phyloP scores from a whole-genome alignment of 2,329 filamentous ascomycete species.

The Xylogone sp. region DNA sequence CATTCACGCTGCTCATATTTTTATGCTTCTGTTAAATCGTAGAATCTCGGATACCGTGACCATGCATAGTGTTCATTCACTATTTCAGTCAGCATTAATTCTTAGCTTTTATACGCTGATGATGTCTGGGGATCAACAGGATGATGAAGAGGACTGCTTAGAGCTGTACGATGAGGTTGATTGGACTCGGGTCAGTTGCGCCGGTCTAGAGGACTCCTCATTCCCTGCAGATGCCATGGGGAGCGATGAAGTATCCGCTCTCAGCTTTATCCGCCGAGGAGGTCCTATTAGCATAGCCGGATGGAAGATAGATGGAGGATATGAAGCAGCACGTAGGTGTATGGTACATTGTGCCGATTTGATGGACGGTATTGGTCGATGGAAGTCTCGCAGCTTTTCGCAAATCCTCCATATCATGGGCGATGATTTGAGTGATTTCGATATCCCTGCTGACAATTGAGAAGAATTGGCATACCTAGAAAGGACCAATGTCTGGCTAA shows the following conservation, averaged over 20 bases:
- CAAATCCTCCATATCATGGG: neutral
- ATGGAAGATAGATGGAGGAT: neutral
- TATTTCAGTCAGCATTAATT: slow-evolving; percentile 48
- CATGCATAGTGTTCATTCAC: slow-evolving; percentile 43
- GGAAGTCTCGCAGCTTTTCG: neutral
- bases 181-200: slow-evolving; percentile 41
- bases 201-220: slow-evolving; percentile 31
- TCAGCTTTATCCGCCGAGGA: neutral
- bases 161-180: slow-evolving; percentile 46
- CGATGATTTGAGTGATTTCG: neutral
- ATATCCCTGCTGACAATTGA: neutral
- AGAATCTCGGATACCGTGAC: slow-evolving; percentile 48
- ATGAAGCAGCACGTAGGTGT: neutral
- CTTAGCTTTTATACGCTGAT: slow-evolving; percentile 49
- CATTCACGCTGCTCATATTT: slow-evolving; percentile 49
- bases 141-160: slow-evolving; percentile 26
- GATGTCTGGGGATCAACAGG: slow-evolving; percentile 22
- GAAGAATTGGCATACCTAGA: too few species aligned
- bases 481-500: too few species aligned
- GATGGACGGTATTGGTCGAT: neutral
- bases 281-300: neutral
- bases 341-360: neutral
- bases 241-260: neutral
- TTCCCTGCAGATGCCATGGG: neutral
- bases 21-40: slow-evolving; percentile 46